Conservation (phyloP, 2,329 filamentous ascomycete species). For the Domatiomyces globalis region DNA sequence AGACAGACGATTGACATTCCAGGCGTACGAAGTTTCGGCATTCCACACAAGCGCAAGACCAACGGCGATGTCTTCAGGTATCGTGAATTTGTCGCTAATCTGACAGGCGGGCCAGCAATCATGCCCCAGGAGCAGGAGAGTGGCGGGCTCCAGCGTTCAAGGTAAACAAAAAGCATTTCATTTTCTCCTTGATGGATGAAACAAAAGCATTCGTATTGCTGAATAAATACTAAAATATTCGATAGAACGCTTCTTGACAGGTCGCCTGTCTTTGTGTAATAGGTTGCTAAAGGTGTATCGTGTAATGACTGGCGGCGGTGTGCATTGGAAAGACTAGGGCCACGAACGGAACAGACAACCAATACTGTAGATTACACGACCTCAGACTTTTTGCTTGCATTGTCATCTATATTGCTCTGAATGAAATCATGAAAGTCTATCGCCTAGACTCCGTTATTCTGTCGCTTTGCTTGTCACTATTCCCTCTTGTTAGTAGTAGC, state of each 20-base stretch:
- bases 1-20: slow-evolving; percentile 29
- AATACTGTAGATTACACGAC: neutral
- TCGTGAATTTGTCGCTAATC: slow-evolving; percentile 70
- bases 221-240: neutral
- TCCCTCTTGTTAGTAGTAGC: too few relatives aligned
- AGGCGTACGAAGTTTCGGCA: slow-evolving; percentile 14
- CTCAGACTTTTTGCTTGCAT: neutral
- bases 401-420: neutral
- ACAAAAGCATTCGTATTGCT: neutral
- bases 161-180: neutral
- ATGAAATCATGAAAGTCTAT: neutral
- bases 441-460: too few relatives aligned
- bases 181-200: too few relatives aligned
- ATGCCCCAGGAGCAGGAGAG: slow-evolving; percentile 1
- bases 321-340: neutral
- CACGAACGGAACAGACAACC: neutral
- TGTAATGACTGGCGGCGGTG: too few relatives aligned
- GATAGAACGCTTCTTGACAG: neutral
- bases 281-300: neutral
- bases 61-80: slow-evolving; percentile 86
- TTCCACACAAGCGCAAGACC: slow-evolving; percentile 34
- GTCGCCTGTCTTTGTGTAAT: neutral
- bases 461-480: too few relatives aligned
- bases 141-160: neutral
- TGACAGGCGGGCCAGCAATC: slow-evolving; percentile 38